Evolutionary conservation across 192 early-diverging fungal species (phyloP).

Genomic region (Entophlyctis luteolus): DNA sequence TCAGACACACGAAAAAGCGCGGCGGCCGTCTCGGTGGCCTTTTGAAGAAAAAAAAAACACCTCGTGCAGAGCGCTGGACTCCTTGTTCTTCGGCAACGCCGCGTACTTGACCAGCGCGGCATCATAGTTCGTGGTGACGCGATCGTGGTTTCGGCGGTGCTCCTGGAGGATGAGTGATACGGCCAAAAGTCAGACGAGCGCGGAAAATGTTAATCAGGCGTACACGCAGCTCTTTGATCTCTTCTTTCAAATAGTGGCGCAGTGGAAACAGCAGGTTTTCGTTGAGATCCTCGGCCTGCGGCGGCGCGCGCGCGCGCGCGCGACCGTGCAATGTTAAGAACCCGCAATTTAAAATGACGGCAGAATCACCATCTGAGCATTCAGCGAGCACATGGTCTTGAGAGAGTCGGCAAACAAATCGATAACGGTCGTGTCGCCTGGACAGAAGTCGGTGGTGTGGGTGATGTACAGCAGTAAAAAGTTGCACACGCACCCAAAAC

Average conservation of each 20-base stretch:
- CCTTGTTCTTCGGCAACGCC: conserved; percentile 58
- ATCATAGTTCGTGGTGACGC: conserved; percentile 58
- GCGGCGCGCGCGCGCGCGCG: background rate
- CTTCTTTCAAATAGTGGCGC: conserved; percentile 53
- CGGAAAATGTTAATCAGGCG: conserved; percentile 3
- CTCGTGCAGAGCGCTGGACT: conserved; percentile 62
- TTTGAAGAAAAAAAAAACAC: background rate
- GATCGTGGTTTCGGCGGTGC: conserved; percentile 42
- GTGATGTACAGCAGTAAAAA: background rate
- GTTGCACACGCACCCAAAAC: background rate
- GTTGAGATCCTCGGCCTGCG: conserved; percentile 51
- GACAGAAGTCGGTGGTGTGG: background rate
- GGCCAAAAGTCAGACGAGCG: background rate
- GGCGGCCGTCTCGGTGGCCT: too few relatives aligned
- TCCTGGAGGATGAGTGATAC: conserved; percentile 28
- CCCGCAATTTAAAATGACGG: background rate
- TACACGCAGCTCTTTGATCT: conserved; percentile 65
- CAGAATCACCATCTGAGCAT: conserved; percentile 28
- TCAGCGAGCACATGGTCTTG: conserved; percentile 24
- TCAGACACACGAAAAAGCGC: too few relatives aligned
- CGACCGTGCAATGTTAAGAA: background rate
- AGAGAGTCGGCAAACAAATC: conserved; percentile 26
- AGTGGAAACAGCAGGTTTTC: conserved; percentile 60
- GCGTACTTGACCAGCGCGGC: conserved; percentile 57
- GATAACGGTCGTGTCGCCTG: conserved; percentile 22